Base-by-base conservation (phyloP, 2,329 filamentous ascomycete genomes). In the Hypoxylon sp. region DNA sequence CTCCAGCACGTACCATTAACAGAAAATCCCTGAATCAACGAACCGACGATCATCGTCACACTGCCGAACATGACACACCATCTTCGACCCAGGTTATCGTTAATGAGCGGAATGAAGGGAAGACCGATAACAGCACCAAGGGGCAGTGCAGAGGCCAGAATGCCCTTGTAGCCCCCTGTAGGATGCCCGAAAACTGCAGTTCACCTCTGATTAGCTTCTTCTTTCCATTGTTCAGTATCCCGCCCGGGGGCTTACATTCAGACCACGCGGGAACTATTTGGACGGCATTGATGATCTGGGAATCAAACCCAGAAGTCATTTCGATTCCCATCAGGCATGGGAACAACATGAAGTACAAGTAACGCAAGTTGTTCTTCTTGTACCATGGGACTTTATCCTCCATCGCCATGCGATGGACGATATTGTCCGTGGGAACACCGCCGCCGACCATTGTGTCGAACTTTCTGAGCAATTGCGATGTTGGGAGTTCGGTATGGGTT, bases 241-340 rank as follows among this genome's bases (percentile, higher is more conserved):
- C 27, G 34, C 16, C 16, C 5, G 3, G 3, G 14, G 43, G 73
- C 78, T 70, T 69, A 79, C 78, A 80, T 0, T 69, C 9, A 19
- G 70, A 71, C 77, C 78, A 80, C 1, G 75, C 74, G 0, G 78
- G 78, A 2, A 80, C 74, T 2, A 80, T 67, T 66, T 80, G 78
- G 1, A 79, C 77, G 23, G 78, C 73, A 61, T 80, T 80, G 70
- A 80, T 80, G 58, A 80, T 80, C 68, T 80, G 78, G 9, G 78
- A 80, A 70, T 80, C 86, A 69, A 88, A 88, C 0, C 86, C 86
- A 3, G 85, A 87, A 0, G 86, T 88, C 71, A 87, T 86, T 76
- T 88, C 86, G 48, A 88, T 86, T 39, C 86, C 86, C 74, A 88
- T 84, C 73, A 84, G 84, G 37, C 84, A 85, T 11, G 85, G 85